Evolutionary conservation across 78 protist genomes (phyloP).

Genomic region (Salpingoeca rosetta): DNA sequence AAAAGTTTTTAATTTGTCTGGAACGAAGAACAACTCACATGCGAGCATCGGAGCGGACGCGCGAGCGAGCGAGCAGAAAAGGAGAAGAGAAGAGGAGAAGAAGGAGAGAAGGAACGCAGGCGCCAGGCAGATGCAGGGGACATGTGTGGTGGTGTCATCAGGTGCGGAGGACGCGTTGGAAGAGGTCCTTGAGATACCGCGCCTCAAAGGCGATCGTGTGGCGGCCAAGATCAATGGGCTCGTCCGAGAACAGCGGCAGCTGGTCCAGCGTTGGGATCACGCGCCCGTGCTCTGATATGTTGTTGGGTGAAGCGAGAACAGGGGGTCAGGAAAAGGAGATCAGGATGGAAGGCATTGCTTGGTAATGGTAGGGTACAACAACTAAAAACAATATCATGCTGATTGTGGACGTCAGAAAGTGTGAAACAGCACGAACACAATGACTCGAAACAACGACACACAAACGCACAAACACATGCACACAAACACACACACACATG

Average conservation of each 20-base stretch:
- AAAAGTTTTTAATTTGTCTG: too few relatives aligned
- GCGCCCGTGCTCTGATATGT: background rate
- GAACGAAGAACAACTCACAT: too few relatives aligned
- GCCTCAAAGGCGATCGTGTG: constrained; percentile 45
- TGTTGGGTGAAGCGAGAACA: too few relatives aligned
- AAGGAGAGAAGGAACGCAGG: background rate
- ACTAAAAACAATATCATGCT: too few relatives aligned
- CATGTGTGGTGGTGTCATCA: background rate
- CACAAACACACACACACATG: constrained; percentile 28
- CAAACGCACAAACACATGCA: background rate
- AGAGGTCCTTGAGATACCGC: constrained; percentile 29
- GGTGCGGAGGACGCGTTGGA: background rate
- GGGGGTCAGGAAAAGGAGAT: too few relatives aligned
- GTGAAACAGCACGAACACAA: background rate
- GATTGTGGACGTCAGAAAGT: background rate
- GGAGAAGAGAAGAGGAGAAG: too few relatives aligned
- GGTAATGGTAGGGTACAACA: too few relatives aligned
- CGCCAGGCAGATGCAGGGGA: background rate
- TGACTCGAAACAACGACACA: background rate
- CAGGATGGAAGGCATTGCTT: too few relatives aligned
- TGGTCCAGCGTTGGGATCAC: background rate
- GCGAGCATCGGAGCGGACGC: too few relatives aligned
- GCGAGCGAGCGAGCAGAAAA: too few relatives aligned
- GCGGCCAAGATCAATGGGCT: background rate
- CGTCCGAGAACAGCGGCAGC: constrained; percentile 10